Percentiles rank a stretch among this genome's conserved stretches.
These are phyloP conservation scores for Furcasterigmium sp. DNA, from an alignment of 2,329 filamentous ascomycete genomes.

Conservation along the genomic window DNA sequence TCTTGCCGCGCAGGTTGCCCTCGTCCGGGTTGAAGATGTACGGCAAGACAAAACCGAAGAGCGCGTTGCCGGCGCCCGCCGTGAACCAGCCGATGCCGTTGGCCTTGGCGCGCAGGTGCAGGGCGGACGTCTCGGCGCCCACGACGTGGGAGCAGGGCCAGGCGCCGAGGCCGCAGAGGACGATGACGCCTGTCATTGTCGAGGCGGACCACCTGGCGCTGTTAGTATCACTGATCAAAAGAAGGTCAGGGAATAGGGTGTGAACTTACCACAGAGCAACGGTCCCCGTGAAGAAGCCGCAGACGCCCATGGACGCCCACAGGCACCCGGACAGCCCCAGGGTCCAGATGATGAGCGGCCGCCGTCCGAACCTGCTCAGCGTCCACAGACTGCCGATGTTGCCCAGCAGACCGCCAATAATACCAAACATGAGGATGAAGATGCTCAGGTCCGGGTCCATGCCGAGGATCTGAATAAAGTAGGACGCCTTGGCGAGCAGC, in stretches of 20 bases:
- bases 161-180: conserved; percentile 33
- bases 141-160: conserved; percentile 38
- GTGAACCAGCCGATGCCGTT: conserved; percentile 38
- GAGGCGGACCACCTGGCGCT: conserved; percentile 18
- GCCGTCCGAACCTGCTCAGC: conserved; percentile 31
- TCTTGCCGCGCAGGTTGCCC: conserved; percentile 33
- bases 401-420: conserved; percentile 36
- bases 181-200: conserved; percentile 37
- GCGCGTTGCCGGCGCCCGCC: conserved; percentile 30
- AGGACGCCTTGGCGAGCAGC: conserved; percentile 35
- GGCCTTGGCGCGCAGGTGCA: conserved; percentile 35
- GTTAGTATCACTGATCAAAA: not conserved
- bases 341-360: conserved; percentile 29
- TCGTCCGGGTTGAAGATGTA: conserved; percentile 41
- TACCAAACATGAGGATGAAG: conserved; percentile 38
- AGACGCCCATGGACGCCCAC: conserved; percentile 41
- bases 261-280: conserved; percentile 33
- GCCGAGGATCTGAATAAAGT: conserved; percentile 30
- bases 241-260: too few relatives aligned
- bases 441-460: conserved; percentile 25
- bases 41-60: conserved; percentile 40
- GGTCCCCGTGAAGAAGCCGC: conserved; percentile 33
- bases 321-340: conserved; percentile 25
- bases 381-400: conserved; percentile 40
- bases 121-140: conserved; percentile 35